Evolutionary conservation across 306 rosid species (phyloP), one percentile per base, ranked within the genome.

Genomic region (Spatholobus suberectus): DNA sequence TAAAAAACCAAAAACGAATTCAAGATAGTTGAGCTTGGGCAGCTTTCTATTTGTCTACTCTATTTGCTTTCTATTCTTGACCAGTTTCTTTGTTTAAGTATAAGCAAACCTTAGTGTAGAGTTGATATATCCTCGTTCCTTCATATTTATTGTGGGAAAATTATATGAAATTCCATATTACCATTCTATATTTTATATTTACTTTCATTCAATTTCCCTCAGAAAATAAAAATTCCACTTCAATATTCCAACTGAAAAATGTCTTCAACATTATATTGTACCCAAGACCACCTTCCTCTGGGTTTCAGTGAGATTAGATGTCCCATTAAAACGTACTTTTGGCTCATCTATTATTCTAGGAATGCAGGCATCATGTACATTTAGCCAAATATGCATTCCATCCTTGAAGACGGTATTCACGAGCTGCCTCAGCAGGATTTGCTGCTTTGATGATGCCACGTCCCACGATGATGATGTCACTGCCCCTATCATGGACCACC

Each of bases 401-500:
- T 81, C 97, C 97, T 86, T 90, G 91, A 77, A 89, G 52, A 61
- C 97, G 90, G 81, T 95, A 95, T 76, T 93, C 95, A 0, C 79
- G 90, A 79, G 97, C 97, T 51, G 87, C 90, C 73, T 90, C 91
- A 0, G 92, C 91, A 4, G 97, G 97, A 84, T 93, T 90, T 75
- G 80, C 82, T 7, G 95, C 97, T 89, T 93, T 95, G 77, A 95
- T 90, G 69, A 95, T 95, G 78, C 97, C 94, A 1, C 93, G 97
- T 5, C 98, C 98, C 18, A 91, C 98, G 0, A 93, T 93, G 71
- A 93, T 93, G 51, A 93, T 85, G 85, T 95, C 97, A 54, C 97
- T 95, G 18, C 97, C 97, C 87, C 97, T 90, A 9, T 95, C 92
- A 46, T 87, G 87, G n/a, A 95, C 84, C 0, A 93, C 98, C 99